Evolutionary conservation across 129 eudicot genomes (phyloP).

Genomic region (Rutidosis leptorrhynchoides): DNA sequence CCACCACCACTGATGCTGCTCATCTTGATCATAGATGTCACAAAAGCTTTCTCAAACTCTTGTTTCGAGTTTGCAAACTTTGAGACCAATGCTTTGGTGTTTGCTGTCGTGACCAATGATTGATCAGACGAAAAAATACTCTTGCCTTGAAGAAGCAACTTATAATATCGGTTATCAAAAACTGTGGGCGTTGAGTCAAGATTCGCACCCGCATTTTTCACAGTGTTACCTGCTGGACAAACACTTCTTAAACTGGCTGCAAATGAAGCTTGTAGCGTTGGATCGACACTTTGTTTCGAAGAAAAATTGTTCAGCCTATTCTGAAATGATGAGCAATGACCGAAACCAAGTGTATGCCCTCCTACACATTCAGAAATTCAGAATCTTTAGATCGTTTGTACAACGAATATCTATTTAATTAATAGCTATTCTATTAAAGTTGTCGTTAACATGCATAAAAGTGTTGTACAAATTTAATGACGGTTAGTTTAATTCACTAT

Average conservation of each 20-base stretch:
- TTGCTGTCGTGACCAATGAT: slow-evolving; percentile 31
- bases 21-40: slow-evolving; percentile 50
- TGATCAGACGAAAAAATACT: slow-evolving; percentile 49
- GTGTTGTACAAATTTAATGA: too few relatives aligned
- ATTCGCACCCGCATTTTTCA: slow-evolving; percentile 30
- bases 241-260: slow-evolving; percentile 31
- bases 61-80: slow-evolving; percentile 39
- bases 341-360: slow-evolving; percentile 75
- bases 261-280: slow-evolving; percentile 29
- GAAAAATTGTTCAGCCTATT: slow-evolving; percentile 62
- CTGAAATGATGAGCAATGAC: slow-evolving; percentile 79
- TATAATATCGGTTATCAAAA: slow-evolving; percentile 44
- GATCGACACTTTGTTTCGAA: slow-evolving; percentile 35
- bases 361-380: slow-evolving; percentile 39
- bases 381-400: background rate
- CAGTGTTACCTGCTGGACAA: slow-evolving; percentile 30
- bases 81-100: slow-evolving; percentile 38
- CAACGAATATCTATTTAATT: too few relatives aligned
- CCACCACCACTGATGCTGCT: slow-evolving; percentile 48
- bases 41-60: slow-evolving; percentile 47
- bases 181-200: slow-evolving; percentile 44
- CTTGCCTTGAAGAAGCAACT: slow-evolving; percentile 47
- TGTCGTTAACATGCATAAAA: too few relatives aligned
- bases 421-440: too few relatives aligned
- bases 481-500: too few relatives aligned